Evolutionary conservation across 1,139 yeast species (phyloP).

Genomic region (Yarrowia galli): DNA sequence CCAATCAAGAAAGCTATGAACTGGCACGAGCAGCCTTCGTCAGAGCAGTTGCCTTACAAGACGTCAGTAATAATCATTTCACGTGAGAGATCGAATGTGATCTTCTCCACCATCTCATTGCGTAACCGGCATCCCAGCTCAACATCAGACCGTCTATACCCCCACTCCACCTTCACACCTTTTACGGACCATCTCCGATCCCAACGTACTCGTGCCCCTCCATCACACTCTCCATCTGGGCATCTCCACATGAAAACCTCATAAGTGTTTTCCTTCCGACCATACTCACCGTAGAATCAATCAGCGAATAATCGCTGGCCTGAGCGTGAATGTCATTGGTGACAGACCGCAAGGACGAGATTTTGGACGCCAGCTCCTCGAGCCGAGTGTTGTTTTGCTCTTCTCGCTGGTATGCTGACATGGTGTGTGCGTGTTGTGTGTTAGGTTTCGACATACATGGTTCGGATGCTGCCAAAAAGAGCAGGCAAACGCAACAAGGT

Average conservation of each 20-base stretch:
- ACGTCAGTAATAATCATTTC: too few relatives aligned
- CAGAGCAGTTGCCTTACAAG: too few relatives aligned
- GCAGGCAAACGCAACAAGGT: slow-evolving; percentile 19
- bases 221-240: neutral
- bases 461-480: neutral
- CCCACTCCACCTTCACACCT: too few relatives aligned
- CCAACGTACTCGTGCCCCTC: neutral
- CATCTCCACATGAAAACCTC: neutral
- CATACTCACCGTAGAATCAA: slow-evolving; percentile 55
- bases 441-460: neutral
- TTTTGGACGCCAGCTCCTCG: slow-evolving; percentile 65
- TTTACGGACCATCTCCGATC: too few relatives aligned
- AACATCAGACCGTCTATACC: too few relatives aligned
- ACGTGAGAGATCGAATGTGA: too few relatives aligned
- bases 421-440: slow-evolving; percentile 14
- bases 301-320: slow-evolving; percentile 63
- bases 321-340: slow-evolving; percentile 70
- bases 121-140: too few relatives aligned
- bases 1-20: too few relatives aligned
- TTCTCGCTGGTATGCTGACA: slow-evolving; percentile 39
- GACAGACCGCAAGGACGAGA: slow-evolving; percentile 65
- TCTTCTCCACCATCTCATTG: too few relatives aligned
- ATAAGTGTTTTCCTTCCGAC: too few relatives aligned
- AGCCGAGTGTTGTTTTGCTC: slow-evolving; percentile 64
- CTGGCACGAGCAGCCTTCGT: too few relatives aligned